Percentiles rank a stretch among this genome's conserved stretches.
These are phyloP conservation scores for Cyberlindnera galapagoensis DNA, from an alignment of 805 yeast genomes.

Conservation along the genomic window DNA sequence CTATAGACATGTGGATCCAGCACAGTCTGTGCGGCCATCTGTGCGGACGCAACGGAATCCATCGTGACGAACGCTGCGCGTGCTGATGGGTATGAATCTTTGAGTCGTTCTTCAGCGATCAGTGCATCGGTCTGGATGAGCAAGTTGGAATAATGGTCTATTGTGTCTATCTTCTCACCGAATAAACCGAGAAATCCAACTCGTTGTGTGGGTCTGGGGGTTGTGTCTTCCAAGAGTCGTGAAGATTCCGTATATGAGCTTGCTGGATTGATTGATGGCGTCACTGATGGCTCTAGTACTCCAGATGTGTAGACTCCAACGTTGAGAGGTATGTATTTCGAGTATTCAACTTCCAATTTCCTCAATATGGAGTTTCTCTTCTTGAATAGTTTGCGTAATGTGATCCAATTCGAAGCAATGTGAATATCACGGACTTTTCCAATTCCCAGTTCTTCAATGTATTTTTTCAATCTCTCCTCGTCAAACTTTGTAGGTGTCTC, in stretches of 20 bases:
- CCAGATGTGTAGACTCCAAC: slow-evolving; percentile 22
- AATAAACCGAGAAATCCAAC: slow-evolving; percentile 45
- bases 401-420: slow-evolving; percentile 82
- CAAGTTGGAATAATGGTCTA: slow-evolving; percentile 63
- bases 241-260: slow-evolving; percentile 3
- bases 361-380: slow-evolving; percentile 47
- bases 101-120: slow-evolving; percentile 39
- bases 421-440: slow-evolving; percentile 75
- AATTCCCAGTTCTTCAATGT: slow-evolving; percentile 70
- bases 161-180: slow-evolving; percentile 76
- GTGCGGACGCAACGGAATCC: slow-evolving; percentile 94
- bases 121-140: slow-evolving; percentile 64
- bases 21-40: slow-evolving; percentile 93
- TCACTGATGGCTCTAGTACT: slow-evolving; percentile 23
- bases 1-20: slow-evolving; percentile 83
- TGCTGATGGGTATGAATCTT: slow-evolving; percentile 56
- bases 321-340: slow-evolving; percentile 16
- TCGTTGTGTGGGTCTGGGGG: slow-evolving; percentile 39
- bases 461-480: slow-evolving; percentile 60
- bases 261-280: too few species aligned
- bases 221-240: slow-evolving; percentile 1
- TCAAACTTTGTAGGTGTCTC: slow-evolving; percentile 25
- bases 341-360: slow-evolving; percentile 51
- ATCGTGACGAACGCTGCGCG: slow-evolving; percentile 90
- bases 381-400: slow-evolving; percentile 55